Evolutionary conservation across 805 yeast species (phyloP).

Genomic region (Myxozyma geophila): DNA sequence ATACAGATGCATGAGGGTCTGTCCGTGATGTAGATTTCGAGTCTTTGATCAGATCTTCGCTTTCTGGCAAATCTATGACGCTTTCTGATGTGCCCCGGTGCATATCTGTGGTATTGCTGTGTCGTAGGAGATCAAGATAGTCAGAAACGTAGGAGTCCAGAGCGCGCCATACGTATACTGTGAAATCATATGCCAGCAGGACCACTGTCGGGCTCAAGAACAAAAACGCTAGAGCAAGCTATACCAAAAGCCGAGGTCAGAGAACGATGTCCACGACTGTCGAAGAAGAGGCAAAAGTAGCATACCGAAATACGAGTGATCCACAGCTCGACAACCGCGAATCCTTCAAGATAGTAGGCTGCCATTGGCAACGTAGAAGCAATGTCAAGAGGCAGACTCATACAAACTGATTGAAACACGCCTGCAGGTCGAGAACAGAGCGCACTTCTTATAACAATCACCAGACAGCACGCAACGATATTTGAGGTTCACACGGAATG

Average conservation of each 20-base stretch:
- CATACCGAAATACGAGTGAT: conserved; percentile 23
- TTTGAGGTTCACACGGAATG: too few species aligned
- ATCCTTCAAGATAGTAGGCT: conserved; percentile 4
- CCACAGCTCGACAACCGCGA: conserved; percentile 20
- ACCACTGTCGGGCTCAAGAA: conserved; percentile 18
- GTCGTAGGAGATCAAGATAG: not conserved
- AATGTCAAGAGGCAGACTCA: not conserved
- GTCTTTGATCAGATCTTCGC: not conserved
- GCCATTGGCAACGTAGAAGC: not conserved
- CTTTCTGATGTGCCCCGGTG: not conserved
- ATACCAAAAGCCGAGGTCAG: not conserved
- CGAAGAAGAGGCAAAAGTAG: not conserved
- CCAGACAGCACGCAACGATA: too few species aligned
- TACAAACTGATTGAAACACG: too few species aligned
- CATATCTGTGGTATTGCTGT: not conserved
- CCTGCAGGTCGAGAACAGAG: too few species aligned
- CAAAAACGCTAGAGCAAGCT: conserved; percentile 25
- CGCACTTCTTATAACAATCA: too few species aligned
- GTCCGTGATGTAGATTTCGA: not conserved
- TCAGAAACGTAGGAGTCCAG: conserved; percentile 6
- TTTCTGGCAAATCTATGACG: not conserved
- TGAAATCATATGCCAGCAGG: conserved; percentile 24
- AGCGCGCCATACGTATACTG: conserved; percentile 23
- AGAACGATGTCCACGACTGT: not conserved
- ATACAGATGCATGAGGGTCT: too few species aligned